Base-by-base conservation (phyloP, 2,329 filamentous ascomycete species). In the Blumeria hordei region DNA sequence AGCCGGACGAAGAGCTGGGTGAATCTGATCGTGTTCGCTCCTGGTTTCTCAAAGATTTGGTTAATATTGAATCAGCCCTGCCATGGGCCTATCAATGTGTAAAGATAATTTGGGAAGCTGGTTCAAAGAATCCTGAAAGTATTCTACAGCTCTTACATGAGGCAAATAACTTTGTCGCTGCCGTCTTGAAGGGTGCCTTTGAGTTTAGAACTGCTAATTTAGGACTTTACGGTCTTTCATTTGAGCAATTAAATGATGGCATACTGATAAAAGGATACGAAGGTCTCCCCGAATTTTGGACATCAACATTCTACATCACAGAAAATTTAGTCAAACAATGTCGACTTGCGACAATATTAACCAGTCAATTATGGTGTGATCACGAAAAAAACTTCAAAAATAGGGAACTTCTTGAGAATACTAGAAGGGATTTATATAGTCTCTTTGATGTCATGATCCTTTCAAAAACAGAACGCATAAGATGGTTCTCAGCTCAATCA, bases 211-310 rank as follows among this genome's bases (percentile, higher is more conserved):
- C 75, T 58, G 74, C 77, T 37, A 83, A 90, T 61, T 72, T 83
- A 11, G 69, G 71, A 1, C 68, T 78, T 3, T 96, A 94, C 64
- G 87, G 86, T 1, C 73, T 95, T 4, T 73, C 75, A 16, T 69
- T 75, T 14, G 83, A 88, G 59, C 70, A 76, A 54, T 67, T 92
- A 35, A 72, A 78, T 52, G 71, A 81, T 59, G 81, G 82, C 6
- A 75, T 86, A 28, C 67, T 85, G 9, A 69, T 70, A 1, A 69
- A 74, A 14, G 76, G 77, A 47, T 88, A 87, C 63, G 74, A 80
- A 18, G 77, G 74, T 10, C 72, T 95, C 8, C 77, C 83, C 0
- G 80, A 85, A 57, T 84, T 88, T 47, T 98, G 92, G 92, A 95
- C 88, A 0, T 88, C 85, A 14, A 78, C 76, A 60, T 67, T 70